Evolutionary conservation across 2,329 filamentous ascomycete species (phyloP), one percentile per base, ranked within the genome.

Genomic region (Aspergillus clavatus): DNA sequence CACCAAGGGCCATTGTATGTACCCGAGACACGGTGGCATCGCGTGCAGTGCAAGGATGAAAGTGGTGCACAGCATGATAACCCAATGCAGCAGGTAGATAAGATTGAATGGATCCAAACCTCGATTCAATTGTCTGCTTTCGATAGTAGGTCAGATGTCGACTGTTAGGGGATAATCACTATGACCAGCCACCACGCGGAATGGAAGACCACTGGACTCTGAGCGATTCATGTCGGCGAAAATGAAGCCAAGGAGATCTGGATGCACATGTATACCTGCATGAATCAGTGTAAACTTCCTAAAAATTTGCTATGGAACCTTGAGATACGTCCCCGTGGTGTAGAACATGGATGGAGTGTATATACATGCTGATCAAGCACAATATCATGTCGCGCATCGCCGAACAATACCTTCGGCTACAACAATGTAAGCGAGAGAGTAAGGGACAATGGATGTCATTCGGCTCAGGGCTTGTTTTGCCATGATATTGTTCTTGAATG

Each of bases 11-110:
- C 1, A 8, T 33, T 16, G 29, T 16, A 26, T 2, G 29, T 16
- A n/a, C 8, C 27, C n/a, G 33, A 43, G 38, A 26, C 22, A 46
- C 8, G 40, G n/a, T 14, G 11, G n/a, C 27, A 47, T 47, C 41
- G 43, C 43, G 36, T 55, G 50, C 48, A 36, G 50, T 23, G 29
- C n/a, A 26, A 38, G n/a, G 8, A n/a, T n/a, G n/a, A 19, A 3
- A 23, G 21, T 31, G 45, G 28, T 19, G 29, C 35, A 48, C 42
- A 45, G 38, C 33, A 45, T n/a, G 21, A 12, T 41, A 37, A 21
- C 41, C 14, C 12, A 18, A 43, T 44, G 43, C 47, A 33, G 44
- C 11, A 27, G n/a, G n/a, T n/a, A n/a, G n/a, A n/a, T n/a, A n/a
- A n/a, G n/a, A n/a, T n/a, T n/a, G n/a, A n/a, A n/a, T n/a, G n/a